These are phyloP conservation scores for Dalbergia cultrata DNA, from an alignment of 306 rosid species.

Conservation along the genomic window DNA sequence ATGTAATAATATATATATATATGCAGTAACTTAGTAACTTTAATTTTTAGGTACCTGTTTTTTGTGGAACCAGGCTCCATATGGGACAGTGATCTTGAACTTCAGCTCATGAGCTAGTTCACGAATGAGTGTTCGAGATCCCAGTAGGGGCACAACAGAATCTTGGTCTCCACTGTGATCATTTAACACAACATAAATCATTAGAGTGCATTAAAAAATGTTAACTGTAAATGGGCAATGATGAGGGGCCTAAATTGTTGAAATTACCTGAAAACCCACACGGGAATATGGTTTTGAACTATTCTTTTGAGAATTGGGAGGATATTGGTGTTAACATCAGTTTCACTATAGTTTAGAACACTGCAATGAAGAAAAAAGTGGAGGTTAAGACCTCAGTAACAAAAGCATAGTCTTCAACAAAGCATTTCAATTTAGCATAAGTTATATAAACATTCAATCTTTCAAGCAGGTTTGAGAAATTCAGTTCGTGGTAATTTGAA, in stretches of 20 bases:
- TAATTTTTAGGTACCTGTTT: slow-evolving; percentile 63
- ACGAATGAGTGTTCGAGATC: slow-evolving; percentile 80
- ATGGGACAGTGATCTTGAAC: slow-evolving; percentile 67
- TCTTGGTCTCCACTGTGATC: slow-evolving; percentile 81
- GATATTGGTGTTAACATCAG: slow-evolving; percentile 72
- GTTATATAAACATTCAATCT: no score
- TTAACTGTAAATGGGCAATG: neutral
- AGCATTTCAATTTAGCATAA: no score
- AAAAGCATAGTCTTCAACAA: no score
- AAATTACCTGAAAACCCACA: slow-evolving; percentile 87
- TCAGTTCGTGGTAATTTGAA: no score
- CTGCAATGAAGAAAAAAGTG: slow-evolving; percentile 43
- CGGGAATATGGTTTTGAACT: slow-evolving; percentile 68
- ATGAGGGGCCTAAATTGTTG: neutral
- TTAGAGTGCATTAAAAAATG: no score
- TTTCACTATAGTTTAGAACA: slow-evolving; percentile 63
- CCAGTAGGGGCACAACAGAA: slow-evolving; percentile 81
- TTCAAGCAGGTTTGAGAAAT: no score
- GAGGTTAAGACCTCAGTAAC: no score
- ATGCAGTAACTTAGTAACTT: no score
- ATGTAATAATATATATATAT: neutral
- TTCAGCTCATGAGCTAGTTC: slow-evolving; percentile 77
- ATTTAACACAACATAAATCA: neutral
- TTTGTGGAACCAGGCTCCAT: slow-evolving; percentile 86
- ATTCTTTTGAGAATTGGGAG: slow-evolving; percentile 82